These are phyloP conservation scores for Torrubiella hemipterigena DNA, from an alignment of 2,329 filamentous ascomycete species.

Conservation along the genomic window DNA sequence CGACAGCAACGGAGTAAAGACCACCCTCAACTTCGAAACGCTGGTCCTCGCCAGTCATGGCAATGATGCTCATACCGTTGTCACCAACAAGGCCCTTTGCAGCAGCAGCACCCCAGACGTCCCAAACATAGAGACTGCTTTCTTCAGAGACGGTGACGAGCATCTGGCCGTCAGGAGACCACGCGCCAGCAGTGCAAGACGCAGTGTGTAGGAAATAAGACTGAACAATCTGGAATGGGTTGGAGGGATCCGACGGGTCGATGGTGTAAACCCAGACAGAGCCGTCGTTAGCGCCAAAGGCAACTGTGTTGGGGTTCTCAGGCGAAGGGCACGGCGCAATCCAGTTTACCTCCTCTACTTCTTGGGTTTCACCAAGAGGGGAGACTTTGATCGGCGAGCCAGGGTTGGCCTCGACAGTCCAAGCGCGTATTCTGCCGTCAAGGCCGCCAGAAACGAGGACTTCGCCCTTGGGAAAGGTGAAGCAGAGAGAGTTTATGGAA, in stretches of 20 bases:
- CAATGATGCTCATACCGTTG: slow-evolving; percentile 56
- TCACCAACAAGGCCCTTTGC: slow-evolving; percentile 37
- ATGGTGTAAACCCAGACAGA: slow-evolving; percentile 95
- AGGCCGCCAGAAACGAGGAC: slow-evolving; percentile 79
- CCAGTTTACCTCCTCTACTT: slow-evolving; percentile 96
- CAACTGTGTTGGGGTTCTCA: slow-evolving; percentile 66
- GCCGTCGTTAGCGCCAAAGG: slow-evolving; percentile 80
- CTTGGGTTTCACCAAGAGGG: slow-evolving; percentile 66
- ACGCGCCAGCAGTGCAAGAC: slow-evolving; percentile 77
- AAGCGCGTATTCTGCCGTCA: slow-evolving; percentile 70
- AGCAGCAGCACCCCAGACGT: slow-evolving; percentile 72
- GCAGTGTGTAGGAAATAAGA: slow-evolving; percentile 85
- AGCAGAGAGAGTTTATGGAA: slow-evolving; percentile 76
- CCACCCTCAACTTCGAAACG: slow-evolving; percentile 88
- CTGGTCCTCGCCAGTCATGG: slow-evolving; percentile 70
- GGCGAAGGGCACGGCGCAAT: slow-evolving; percentile 61
- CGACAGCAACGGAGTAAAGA: slow-evolving; percentile 75
- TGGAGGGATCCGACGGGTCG: slow-evolving; percentile 46
- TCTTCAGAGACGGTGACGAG: slow-evolving; percentile 87
- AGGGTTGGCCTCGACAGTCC: slow-evolving; percentile 38
- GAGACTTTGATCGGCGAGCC: slow-evolving; percentile 37
- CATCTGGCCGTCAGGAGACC: slow-evolving; percentile 78
- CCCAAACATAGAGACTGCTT: slow-evolving; percentile 80
- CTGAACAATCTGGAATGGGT: slow-evolving; percentile 69
- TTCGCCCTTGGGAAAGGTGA: slow-evolving; percentile 72